Base-by-base conservation (phyloP, 2,329 filamentous ascomycete genomes). In the Neofusicoccum sp. region DNA sequence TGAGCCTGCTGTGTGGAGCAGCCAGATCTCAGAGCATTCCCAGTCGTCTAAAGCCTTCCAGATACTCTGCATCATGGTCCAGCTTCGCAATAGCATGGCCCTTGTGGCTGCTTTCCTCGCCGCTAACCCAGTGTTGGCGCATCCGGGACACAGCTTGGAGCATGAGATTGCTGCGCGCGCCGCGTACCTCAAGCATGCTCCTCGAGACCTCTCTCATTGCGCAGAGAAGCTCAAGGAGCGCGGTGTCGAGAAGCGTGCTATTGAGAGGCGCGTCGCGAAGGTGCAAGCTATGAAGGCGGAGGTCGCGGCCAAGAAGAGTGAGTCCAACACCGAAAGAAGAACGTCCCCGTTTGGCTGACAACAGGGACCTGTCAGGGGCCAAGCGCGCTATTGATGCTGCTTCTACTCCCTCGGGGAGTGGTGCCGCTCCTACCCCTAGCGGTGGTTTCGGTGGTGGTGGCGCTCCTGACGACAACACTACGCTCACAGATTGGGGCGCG, bases 151-250 rank as follows among this genome's bases (percentile, higher is more conserved):
- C 11, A 47, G 41, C 30, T 41, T 58, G 4, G 41, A 47, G 11
- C 16, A 38, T 30, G 54, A 58, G 54, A 58, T 58, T 24, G 54
- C 54, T 20, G 41, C 40, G 8, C 54, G 54, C 14, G 30, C 54
- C 33, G 43, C 43, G 2, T 58, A 58, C 40, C 54, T 58, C 30
- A 58, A 47, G 20, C 40, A 58, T n/a, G 40, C 41, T 28, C 54
- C 54, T 14, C 54, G 54, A 0, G 41, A 58, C 16, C 33, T 58
- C 12, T 58, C 54, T 5, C 54, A 58, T 9, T 58, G 54, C n/a
- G 54, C 54, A 9, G 54, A 45, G 41, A 58, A 58, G 54, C 40
- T 58, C 30, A 34, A 47, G 54, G 41, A 24, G 12, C 43, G 54
- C 14, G 54, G 54, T 1, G 14, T 36, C 6, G 54, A 58, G 54